Base-by-base conservation (phyloP, 177 flowering plant species). In the Tripterygium wilfordii region DNA sequence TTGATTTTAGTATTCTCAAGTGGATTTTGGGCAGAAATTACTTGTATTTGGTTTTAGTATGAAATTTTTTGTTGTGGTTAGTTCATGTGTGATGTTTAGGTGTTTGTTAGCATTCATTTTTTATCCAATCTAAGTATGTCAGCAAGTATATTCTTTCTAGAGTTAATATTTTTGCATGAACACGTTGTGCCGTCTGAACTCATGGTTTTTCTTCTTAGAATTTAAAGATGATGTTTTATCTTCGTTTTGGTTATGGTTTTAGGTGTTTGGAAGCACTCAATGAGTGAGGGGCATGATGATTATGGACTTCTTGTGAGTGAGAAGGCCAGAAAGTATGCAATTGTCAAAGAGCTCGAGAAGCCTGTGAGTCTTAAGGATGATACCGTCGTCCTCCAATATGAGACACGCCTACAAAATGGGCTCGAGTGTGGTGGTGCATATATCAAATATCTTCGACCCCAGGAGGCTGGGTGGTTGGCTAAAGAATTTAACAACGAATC, bases 371-470 rank as follows among this genome's bases (percentile, higher is more conserved):
- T 88, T 28, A 84, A 86, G 70, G 96, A 78, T 45, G 68, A 67
- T 38, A 77, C 88, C 21, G 46, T 79, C 45, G 83, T 88, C 42
- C 84, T 92, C 12, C 98, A 92, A 49, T 88, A 59, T 68, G 98
- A 92, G 68, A 68, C 69, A 38, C 95, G 96, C 23, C 76, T 92
- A 47, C 98, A 88, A 57, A 74, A 84, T 60, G 96, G 96, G 26
- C 96, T 92, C 42, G 98, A 89, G 55, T 92, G 98, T 62, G 98
- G 98, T 58, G 98, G 98, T 49, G 96, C 98, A 8, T 92, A 92
- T 59, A 43, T 92, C 45, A 92, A 92, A 54, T 92, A 78, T 54
- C 88, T 92, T 22, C 85, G 95, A 10, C 96, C 98, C 4, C 98
- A 92, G 66, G 94, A 71, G 14, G 94, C 94, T 40, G 95, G 89